Evolutionary conservation across 495 filamentous ascomycete genomes (phyloP), one percentile per base, ranked within the genome.

Genomic region (Penicillium turbatum): DNA sequence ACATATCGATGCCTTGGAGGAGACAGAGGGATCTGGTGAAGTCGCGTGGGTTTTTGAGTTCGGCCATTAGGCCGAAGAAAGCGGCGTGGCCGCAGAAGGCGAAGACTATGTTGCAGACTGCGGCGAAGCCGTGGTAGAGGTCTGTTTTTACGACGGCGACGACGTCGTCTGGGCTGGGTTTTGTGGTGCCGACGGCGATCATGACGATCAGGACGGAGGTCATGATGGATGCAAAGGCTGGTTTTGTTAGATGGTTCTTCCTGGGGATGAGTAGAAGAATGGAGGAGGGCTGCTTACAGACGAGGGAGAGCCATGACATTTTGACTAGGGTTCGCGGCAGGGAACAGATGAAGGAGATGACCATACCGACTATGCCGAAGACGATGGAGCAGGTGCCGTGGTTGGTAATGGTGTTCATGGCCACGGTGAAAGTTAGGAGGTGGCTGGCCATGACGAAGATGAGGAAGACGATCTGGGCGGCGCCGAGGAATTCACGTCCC

Each of bases 361-460:
- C 61, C 55, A 84, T 75, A 11, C 86, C 89, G 13, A 87, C 75
- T 39, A 87, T 67, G 10, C 80, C 81, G 59, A 87, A 92, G 0
- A 84, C 77, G 52, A 91, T 80, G 2, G 86, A 85, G 67, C 90
- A 93, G 2, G 78, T 73, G 2, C 73, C 82, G 63, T 89, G 79
- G 9, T 81, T 62, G 0, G 86, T 85, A 45, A 92, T 71, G 19
- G 76, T 81, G 50, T 86, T 85, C 71, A 91, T 81, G 59, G 85
- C 86, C 57, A 92, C 87, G 24, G 78, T 82, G 65, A 90, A 90
- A 0, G 86, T 88, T 45, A 92, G 73, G 41, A 90, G 75, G 64
- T 93, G 89, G 29, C 86, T 87, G 21, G 81, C 85, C 75, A 89
- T 86, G 61, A 88, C 81, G 72, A 93, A 90, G 29, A 87, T 65